Conservation (phyloP, 768 basidiomycete species). For the Lactarius pseudohatsudake region DNA sequence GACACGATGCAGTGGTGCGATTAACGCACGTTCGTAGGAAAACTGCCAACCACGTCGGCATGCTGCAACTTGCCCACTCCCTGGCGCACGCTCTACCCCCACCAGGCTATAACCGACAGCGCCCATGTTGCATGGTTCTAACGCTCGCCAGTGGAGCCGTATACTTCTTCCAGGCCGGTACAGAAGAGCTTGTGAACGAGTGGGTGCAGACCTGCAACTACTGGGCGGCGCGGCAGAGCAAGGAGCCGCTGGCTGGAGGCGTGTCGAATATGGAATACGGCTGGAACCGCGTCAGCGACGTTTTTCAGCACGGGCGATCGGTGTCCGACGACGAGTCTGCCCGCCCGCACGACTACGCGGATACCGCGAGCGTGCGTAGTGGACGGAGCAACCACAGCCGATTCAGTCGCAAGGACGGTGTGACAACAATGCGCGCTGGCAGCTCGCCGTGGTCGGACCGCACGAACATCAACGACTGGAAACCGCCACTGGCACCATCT, state of each 20-base stretch:
- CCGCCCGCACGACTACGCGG: slow-evolving; percentile 52
- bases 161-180: slow-evolving; percentile 99
- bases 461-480: slow-evolving; percentile 89
- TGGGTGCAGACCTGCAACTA: slow-evolving; percentile 99
- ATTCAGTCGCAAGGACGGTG: slow-evolving; percentile 70
- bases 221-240: slow-evolving; percentile 94
- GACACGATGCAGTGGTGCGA: slow-evolving; percentile 9
- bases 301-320: slow-evolving; percentile 50
- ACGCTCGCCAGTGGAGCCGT: slow-evolving; percentile 85
- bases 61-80: slow-evolving; percentile 81
- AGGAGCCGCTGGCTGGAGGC: slow-evolving; percentile 92
- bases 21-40: slow-evolving; percentile 48
- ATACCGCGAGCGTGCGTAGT: slow-evolving; percentile 73
- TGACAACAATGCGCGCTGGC: slow-evolving; percentile 59
- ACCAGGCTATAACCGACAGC: slow-evolving; percentile 87
- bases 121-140: slow-evolving; percentile 94
- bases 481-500: slow-evolving; percentile 80
- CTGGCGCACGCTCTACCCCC: slow-evolving; percentile 84
- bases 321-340: slow-evolving; percentile 57
- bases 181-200: slow-evolving; percentile 97
- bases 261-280: slow-evolving; percentile 99
- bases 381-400: slow-evolving; percentile 72
- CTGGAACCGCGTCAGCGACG: slow-evolving; percentile 79
- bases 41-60: slow-evolving; percentile 86
- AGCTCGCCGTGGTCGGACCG: slow-evolving; percentile 78